A percentile compares a stretch with the other conserved stretches of the same genome.
Conservation (phyloP, 139 green algal species). For the Auxenochlorella pyrenoidosa region DNA sequence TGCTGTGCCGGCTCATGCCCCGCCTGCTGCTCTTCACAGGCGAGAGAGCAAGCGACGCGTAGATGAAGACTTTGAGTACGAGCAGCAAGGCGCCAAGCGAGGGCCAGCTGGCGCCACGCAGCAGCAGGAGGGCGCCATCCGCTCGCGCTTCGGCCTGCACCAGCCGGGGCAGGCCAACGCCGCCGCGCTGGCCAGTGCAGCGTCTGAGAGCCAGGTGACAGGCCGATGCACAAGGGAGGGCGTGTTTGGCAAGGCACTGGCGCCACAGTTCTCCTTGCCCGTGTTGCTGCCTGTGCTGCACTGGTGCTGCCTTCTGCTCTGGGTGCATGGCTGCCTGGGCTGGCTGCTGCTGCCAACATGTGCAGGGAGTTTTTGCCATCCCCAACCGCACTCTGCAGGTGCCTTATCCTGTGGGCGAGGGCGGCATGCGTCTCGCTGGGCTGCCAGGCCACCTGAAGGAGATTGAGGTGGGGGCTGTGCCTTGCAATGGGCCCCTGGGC, state of each 20-base stretch:
- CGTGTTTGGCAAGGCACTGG: too few species aligned
- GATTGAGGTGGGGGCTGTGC: slow-evolving; percentile 37
- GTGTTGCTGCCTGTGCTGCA: too few species aligned
- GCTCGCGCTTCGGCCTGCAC: slow-evolving; percentile 21
- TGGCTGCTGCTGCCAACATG: too few species aligned
- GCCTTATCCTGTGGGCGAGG: slow-evolving; percentile 21
- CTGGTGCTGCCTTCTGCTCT: neutral
- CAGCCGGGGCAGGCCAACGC: neutral
- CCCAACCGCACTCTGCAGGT: neutral
- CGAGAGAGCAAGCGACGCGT: slow-evolving; percentile 1
- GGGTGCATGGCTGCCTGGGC: neutral
- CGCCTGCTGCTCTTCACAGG: neutral
- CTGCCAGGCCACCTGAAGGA: slow-evolving; percentile 43
- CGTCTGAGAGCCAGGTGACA: slow-evolving; percentile 26
- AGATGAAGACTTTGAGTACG: slow-evolving; percentile 9
- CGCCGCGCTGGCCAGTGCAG: neutral
- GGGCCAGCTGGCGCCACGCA: neutral
- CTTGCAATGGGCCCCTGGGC: neutral
- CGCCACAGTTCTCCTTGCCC: too few species aligned
- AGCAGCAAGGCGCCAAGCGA: slow-evolving; percentile 16
- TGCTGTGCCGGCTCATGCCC: neutral
- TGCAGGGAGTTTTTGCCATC: too few species aligned
- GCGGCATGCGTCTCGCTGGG: slow-evolving; percentile 27
- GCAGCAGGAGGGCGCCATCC: neutral
- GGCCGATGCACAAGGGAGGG: neutral